A percentile compares a stretch with the other conserved stretches of the same genome.
These are phyloP conservation scores for Hypoxylon sp. DNA, from an alignment of 2,329 filamentous ascomycete genomes.

Conservation along the genomic window DNA sequence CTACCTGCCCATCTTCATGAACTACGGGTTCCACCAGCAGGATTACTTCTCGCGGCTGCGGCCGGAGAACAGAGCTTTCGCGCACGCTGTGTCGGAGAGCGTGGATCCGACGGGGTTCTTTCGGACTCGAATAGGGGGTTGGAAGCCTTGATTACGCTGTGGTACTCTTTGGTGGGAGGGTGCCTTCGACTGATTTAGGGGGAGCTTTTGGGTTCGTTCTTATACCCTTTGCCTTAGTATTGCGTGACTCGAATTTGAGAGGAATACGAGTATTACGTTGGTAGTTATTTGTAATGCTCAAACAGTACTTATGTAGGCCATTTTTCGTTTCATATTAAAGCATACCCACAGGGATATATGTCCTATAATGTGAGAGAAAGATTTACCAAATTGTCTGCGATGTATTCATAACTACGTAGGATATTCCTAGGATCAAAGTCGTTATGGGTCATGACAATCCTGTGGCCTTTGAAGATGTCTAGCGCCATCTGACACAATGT, in stretches of 20 bases:
- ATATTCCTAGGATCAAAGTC: slow-evolving; percentile 37
- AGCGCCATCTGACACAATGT: background rate
- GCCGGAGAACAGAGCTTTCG: slow-evolving; percentile 53
- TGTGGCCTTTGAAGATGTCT: slow-evolving; percentile 8
- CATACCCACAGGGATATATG: no score
- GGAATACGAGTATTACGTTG: background rate
- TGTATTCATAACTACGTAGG: no score
- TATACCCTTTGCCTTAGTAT: background rate
- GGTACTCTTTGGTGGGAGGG: background rate
- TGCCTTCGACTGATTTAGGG: no score
- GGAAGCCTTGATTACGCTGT: slow-evolving; percentile 42
- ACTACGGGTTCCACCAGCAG: slow-evolving; percentile 57
- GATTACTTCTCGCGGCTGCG: slow-evolving; percentile 58
- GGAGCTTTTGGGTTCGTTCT: background rate
- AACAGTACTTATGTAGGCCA: no score
- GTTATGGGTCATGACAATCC: slow-evolving; percentile 35
- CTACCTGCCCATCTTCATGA: slow-evolving; percentile 59
- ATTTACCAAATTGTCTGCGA: no score
- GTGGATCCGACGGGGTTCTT: slow-evolving; percentile 57
- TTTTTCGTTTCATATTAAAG: background rate
- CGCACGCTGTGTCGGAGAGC: slow-evolving; percentile 49
- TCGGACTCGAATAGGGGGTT: slow-evolving; percentile 55
- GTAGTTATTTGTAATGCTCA: background rate
- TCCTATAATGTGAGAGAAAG: no score
- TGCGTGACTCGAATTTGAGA: background rate